Percentiles rank a stretch among this genome's conserved stretches.
Evolutionary conservation across 306 rosid species (phyloP).

Genomic region (Benincasa hispida): DNA sequence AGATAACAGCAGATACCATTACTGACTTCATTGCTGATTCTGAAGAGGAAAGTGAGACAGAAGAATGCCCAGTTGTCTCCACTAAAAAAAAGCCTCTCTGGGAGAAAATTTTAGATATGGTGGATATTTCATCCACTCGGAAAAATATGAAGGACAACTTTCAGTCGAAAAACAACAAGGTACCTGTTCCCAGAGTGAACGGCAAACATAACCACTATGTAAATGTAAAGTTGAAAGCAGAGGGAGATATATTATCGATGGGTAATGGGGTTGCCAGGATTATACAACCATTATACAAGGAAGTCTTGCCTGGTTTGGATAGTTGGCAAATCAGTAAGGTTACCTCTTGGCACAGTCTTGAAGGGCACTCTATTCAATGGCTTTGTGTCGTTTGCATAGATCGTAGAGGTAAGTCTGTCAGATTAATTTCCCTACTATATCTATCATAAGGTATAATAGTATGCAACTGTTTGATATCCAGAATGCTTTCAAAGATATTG

Average conservation of each 20-base stretch:
- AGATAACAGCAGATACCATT: constrained; percentile 77
- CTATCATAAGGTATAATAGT: background rate
- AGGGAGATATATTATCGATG: constrained; percentile 46
- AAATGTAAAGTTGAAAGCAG: constrained; percentile 43
- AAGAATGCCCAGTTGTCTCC: constrained; percentile 34
- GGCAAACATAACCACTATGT: constrained; percentile 74
- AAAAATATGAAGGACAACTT: constrained; percentile 19
- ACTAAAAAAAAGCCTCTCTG: constrained; percentile 34
- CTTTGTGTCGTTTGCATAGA: constrained; percentile 66
- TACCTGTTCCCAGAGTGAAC: constrained; percentile 67
- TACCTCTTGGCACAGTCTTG: constrained; percentile 79
- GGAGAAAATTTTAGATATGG: constrained; percentile 40
- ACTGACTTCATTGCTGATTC: constrained; percentile 62
- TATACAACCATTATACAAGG: constrained; percentile 68
- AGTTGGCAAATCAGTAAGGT: constrained; percentile 79
- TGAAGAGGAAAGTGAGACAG: constrained; percentile 59
- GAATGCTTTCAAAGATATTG: background rate
- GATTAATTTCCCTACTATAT: background rate
- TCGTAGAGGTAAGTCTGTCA: constrained; percentile 53
- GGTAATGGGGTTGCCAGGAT: constrained; percentile 50
- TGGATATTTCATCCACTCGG: constrained; percentile 38
- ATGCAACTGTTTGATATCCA: background rate
- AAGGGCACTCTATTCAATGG: constrained; percentile 90
- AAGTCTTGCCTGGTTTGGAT: constrained; percentile 84
- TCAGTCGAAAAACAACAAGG: constrained; percentile 39